Percentiles rank a stretch among this genome's conserved stretches.
phyloP scores from a whole-genome alignment of 2,329 filamentous ascomycete species.

The Fusarium tanahbumbuense region DNA sequence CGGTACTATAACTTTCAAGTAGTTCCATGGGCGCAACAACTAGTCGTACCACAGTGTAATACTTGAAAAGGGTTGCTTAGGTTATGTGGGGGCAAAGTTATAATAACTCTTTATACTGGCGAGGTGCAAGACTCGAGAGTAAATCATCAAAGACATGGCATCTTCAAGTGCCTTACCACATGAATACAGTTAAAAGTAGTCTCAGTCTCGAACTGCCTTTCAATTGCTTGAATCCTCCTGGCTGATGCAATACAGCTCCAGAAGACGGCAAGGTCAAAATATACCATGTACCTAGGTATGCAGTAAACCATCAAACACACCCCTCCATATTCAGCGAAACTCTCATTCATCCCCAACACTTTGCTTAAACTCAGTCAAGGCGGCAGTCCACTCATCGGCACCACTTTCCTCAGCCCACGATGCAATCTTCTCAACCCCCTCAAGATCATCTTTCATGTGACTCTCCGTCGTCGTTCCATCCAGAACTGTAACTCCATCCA shows the following conservation, averaged over 20 bases:
- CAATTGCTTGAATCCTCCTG: not conserved
- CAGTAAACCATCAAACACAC: not conserved
- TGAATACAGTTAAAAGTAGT: not conserved
- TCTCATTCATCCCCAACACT: conserved; percentile 44
- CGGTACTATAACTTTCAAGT: not conserved
- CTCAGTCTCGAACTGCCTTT: not conserved
- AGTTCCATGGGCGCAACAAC: not conserved
- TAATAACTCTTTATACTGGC: not conserved
- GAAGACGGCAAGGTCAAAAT: not conserved
- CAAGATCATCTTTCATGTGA: conserved; percentile 64
- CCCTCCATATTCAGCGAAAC: not conserved
- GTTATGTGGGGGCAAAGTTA: not conserved
- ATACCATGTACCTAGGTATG: not conserved
- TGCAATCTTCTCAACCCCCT: conserved; percentile 56
- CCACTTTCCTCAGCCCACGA: conserved; percentile 59
- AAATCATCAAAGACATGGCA: not conserved
- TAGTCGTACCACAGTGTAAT: not conserved
- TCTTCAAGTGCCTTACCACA: not conserved
- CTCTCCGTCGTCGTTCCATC: conserved; percentile 59
- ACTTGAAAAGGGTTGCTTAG: not conserved
- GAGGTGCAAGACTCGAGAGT: not conserved
- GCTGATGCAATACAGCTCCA: not conserved
- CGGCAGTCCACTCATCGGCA: conserved; percentile 59
- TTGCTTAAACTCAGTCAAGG: conserved; percentile 61
- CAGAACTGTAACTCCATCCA: conserved; percentile 57